phyloP scores from a whole-genome alignment of 2,329 filamentous ascomycete genomes.

The Fusarium sp. region DNA sequence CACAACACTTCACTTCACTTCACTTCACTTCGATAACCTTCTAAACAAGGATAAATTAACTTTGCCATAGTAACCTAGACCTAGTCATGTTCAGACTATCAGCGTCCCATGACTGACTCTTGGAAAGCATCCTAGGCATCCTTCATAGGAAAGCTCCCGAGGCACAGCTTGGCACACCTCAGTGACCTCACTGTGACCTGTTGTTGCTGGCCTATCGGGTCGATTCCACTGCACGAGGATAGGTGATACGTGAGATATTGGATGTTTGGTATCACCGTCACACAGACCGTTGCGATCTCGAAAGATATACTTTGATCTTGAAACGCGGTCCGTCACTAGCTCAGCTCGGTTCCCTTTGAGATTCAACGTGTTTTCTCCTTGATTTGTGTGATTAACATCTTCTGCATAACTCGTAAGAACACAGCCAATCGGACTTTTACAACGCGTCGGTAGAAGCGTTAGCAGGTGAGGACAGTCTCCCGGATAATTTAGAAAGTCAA shows the following conservation, averaged over 20 bases:
- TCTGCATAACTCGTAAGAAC: background rate
- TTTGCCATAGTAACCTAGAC: background rate
- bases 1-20: background rate
- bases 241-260: background rate
- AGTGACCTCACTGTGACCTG: background rate
- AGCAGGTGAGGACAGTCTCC: background rate
- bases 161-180: background rate
- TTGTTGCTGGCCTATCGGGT: slow-evolving; percentile 9
- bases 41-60: slow-evolving; percentile 4
- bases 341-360: background rate
- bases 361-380: background rate
- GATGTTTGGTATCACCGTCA: background rate
- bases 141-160: background rate
- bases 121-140: background rate
- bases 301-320: slow-evolving; percentile 12
- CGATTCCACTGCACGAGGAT: slow-evolving; percentile 5
- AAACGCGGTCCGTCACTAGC: slow-evolving; percentile 3
- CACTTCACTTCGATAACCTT: background rate
- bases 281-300: slow-evolving; percentile 1
- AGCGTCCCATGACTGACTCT: slow-evolving; percentile 6
- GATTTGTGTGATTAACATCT: background rate
- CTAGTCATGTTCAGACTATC: slow-evolving; percentile 6
- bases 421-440: background rate
- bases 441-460: background rate
- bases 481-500: background rate